Percentiles rank a stretch among this genome's conserved stretches.
Evolutionary conservation across 441 rosid species (phyloP).

Genomic region (Brassica hybrid): DNA sequence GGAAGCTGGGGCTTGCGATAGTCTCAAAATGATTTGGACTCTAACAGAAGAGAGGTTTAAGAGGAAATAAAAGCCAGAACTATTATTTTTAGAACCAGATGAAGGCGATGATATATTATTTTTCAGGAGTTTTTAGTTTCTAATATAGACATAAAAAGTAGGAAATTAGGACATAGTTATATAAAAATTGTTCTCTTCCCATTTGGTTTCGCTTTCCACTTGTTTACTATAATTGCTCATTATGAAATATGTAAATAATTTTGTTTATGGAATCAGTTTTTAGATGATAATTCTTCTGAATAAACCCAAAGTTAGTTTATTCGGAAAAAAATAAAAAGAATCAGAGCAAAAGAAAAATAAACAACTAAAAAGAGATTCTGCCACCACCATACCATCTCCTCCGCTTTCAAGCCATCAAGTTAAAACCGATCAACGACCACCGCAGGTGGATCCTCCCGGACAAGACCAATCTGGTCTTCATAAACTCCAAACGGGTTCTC

Average conservation of each 20-base stretch:
- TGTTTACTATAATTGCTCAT: not conserved
- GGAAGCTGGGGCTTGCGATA: not conserved
- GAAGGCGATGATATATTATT: not conserved
- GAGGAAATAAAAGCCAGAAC: not conserved
- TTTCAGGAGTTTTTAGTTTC: no score
- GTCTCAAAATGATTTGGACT: not conserved
- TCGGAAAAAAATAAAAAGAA: not conserved
- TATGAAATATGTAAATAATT: not conserved
- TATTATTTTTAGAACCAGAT: not conserved
- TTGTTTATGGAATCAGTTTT: not conserved
- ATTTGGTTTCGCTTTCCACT: not conserved
- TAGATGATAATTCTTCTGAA: not conserved
- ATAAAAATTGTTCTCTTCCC: not conserved
- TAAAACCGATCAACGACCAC: not conserved
- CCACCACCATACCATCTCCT: not conserved
- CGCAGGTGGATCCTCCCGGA: not conserved
- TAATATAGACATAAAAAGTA: not conserved
- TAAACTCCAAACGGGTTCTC: constrained; percentile 3
- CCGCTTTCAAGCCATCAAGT: not conserved
- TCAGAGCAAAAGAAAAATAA: not conserved
- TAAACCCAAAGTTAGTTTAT: not conserved
- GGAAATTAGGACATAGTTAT: not conserved
- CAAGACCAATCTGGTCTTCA: not conserved
- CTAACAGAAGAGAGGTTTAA: not conserved
- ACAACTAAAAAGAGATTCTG: not conserved